Evolutionary conservation across 345 rosid species (phyloP), one percentile per base, ranked within the genome.

Genomic region (Linum tenue): DNA sequence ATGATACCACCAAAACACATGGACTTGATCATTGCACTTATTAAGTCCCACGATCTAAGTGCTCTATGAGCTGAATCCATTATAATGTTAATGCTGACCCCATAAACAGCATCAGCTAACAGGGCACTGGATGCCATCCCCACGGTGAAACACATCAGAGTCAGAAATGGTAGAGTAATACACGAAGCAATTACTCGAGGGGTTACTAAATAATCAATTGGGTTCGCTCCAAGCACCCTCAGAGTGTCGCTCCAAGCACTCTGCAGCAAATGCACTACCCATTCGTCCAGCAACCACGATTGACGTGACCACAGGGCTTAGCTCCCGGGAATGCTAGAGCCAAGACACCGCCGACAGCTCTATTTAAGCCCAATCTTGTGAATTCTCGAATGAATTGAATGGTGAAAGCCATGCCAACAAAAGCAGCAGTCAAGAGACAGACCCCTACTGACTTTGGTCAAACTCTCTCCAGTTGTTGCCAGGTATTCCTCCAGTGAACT

Each of bases 361-460:
- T 76, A 68, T 86, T 85, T 56, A 89, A 78, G 37, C 96, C 92
- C 56, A 89, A 66, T 51, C 88, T 80, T 36, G 90, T 89, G 74
- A 89, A 89, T 74, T 89, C 92, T 72, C 96, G 78, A 9, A 89
- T 92, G 67, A 89, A 89, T 70, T 89, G 96, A 76, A 86, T 89
- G 1, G 92, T 86, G 75, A 89, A 89, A 60, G 92, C 96, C 96
- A 86, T 89, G 14, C 96, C 96, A 55, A 89, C 90, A 72, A 89
- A 89, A 10, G 92, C 87, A 0, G 96, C 73, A 15, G 96, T 89
- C 59, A 89, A 73, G 68, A 89, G 92, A 39, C 96, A 89, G 55
- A 89, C 90, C 64, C 96, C 96, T 1, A 89, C 84, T 2, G 96
- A 89, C 69, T 42, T 84, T 0, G 92, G 96, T 12, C 96, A 88